Base-by-base conservation (phyloP, 164 flowering plant genomes). In the Vitis cinerea region DNA sequence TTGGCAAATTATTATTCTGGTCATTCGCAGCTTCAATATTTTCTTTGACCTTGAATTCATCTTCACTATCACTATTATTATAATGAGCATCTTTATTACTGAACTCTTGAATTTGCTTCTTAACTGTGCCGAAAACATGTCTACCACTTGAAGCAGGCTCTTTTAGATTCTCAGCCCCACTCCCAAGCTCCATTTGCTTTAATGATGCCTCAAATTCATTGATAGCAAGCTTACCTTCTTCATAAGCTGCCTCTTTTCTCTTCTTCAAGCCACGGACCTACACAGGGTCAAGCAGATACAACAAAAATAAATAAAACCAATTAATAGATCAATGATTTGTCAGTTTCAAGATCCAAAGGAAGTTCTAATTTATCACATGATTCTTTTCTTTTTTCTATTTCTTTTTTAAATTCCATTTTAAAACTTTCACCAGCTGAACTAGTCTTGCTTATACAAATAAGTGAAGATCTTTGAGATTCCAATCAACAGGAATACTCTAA, bases 191-290 rank as follows among this genome's bases (percentile, higher is more conserved):
- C 61, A 80, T 63, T 72, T 86, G 81, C 73, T 70, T 84, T 67
- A 85, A 65, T 19, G 84, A 81, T 5, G 78, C 71, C 11, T 92
- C 96, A 80, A 76, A 87, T 76, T 91, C 98, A 73, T 91, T 75
- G 76, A 95, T 79, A 77, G 93, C 97, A 74, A 75, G 80, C 70
- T 79, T 83, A 44, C 92, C 96, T 76, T 90, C 99, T 81, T 85
- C 84, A 67, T 72, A 59, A 59, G 91, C 92, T 49, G 80, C 92
- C 37, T 84, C 93, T 61, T 84, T 81, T 58, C 80, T 82, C 84
- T 90, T 94, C 69, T 88, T 75, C 81, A 84, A 8, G 10, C 90
- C 95, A 52, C 97, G 92, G 3, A 78, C 93, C 99, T 94, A 75
- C 12, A 9, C 17, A 54, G 51, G 72, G 10, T 30, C n/a, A 68